Conservation (phyloP, 2,329 filamentous ascomycete genomes). For the Monosporascus ibericus region DNA sequence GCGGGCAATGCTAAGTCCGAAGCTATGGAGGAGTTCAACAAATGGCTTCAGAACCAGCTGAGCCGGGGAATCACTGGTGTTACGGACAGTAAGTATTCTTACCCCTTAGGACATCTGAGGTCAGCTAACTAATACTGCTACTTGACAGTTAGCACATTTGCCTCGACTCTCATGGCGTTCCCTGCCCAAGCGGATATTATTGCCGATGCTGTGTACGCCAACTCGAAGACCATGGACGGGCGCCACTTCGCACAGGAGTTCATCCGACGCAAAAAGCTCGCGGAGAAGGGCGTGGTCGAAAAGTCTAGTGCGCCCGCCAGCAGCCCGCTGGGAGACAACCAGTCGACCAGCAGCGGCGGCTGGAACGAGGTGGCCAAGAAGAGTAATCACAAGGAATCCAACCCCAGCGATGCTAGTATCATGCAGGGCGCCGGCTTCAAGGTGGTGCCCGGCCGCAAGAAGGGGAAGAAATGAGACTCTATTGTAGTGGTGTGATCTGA, state of each 20-base stretch:
- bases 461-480: slow-evolving; percentile 61
- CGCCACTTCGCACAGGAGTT: slow-evolving; percentile 94
- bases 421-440: slow-evolving; percentile 67
- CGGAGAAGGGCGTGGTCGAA: slow-evolving; percentile 84
- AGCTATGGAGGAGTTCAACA: slow-evolving; percentile 87
- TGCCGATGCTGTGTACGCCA: slow-evolving; percentile 81
- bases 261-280: slow-evolving; percentile 83
- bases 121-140: not conserved
- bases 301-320: slow-evolving; percentile 51
- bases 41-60: slow-evolving; percentile 81
- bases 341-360: slow-evolving; percentile 48
- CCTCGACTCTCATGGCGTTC: slow-evolving; percentile 66
- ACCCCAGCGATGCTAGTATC: slow-evolving; percentile 32
- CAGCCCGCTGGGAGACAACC: slow-evolving; percentile 35
- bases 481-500: not conserved
- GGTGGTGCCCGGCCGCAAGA: slow-evolving; percentile 88
- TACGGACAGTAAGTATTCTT: slow-evolving; percentile 43
- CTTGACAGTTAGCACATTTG: slow-evolving; percentile 68
- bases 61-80: slow-evolving; percentile 59
- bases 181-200: slow-evolving; percentile 76
- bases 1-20: slow-evolving; percentile 37
- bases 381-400: slow-evolving; percentile 49
- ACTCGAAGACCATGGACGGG: slow-evolving; percentile 83
- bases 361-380: slow-evolving; percentile 99
- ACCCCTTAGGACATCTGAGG: not conserved